Conservation (phyloP, 2,329 filamentous ascomycete genomes). For the Fusarium sp. region DNA sequence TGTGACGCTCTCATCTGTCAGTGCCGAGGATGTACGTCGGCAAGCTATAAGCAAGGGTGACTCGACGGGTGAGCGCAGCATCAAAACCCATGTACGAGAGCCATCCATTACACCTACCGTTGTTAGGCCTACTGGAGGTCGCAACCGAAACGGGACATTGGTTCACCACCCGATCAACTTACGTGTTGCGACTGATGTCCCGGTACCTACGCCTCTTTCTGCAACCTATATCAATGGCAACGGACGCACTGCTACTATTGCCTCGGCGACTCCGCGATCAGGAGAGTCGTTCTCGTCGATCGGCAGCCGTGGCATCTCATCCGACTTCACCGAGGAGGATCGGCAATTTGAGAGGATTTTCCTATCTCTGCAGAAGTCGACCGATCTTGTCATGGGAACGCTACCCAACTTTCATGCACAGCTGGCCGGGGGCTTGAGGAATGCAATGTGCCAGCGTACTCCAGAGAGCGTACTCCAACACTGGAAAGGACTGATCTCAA, state of each 20-base stretch:
- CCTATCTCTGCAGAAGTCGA: constrained; percentile 75
- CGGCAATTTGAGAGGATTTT: constrained; percentile 84
- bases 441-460: constrained; percentile 67
- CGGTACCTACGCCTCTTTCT: constrained; percentile 47
- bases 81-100: constrained; percentile 61
- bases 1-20: constrained; percentile 57
- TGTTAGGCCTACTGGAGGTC: constrained; percentile 53
- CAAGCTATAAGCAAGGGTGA: constrained; percentile 25
- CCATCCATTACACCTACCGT: constrained; percentile 63
- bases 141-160: constrained; percentile 50
- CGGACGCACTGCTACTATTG: constrained; percentile 61
- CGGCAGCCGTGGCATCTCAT: constrained; percentile 55
- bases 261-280: constrained; percentile 77
- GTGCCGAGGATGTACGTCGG: constrained; percentile 40
- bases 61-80: constrained; percentile 55
- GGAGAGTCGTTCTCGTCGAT: constrained; percentile 79
- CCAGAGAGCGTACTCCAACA: constrained; percentile 68
- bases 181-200: constrained; percentile 64
- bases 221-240: constrained; percentile 59
- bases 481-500: constrained; percentile 76
- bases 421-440: constrained; percentile 70
- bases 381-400: constrained; percentile 75
- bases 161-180: constrained; percentile 63
- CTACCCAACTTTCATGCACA: constrained; percentile 76
- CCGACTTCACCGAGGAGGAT: constrained; percentile 79